Evolutionary conservation across 257 asterid species (phyloP).

Genomic region (Fraxinus cuspidata): DNA sequence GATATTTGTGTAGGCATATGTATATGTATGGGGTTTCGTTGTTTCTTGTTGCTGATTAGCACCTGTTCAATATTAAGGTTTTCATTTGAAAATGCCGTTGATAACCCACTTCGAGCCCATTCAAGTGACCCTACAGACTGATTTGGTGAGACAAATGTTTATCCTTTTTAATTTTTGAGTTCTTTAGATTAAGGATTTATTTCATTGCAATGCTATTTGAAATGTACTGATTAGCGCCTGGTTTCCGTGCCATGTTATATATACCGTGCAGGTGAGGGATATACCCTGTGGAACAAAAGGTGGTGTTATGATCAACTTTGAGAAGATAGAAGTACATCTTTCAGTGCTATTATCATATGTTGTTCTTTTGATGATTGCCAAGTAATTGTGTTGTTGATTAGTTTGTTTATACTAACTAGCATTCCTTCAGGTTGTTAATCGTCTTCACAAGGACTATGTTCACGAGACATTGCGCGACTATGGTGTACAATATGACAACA

Average conservation of each 20-base stretch:
- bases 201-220: slow-evolving; percentile 1
- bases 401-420: slow-evolving; percentile 21
- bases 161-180: slow-evolving; percentile 6
- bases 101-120: slow-evolving; percentile 94
- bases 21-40: neutral
- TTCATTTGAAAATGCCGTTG: slow-evolving; percentile 84
- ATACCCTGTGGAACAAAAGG: slow-evolving; percentile 99
- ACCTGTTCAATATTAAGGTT: slow-evolving; percentile 54
- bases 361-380: slow-evolving; percentile 16
- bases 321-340: slow-evolving; percentile 80
- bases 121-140: slow-evolving; percentile 98
- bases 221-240: slow-evolving; percentile 2
- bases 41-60: slow-evolving; percentile 15
- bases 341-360: slow-evolving; percentile 4
- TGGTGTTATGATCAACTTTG: slow-evolving; percentile 94
- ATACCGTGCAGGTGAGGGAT: slow-evolving; percentile 78
- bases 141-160: slow-evolving; percentile 55
- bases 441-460: slow-evolving; percentile 81
- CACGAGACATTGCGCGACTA: slow-evolving; percentile 76
- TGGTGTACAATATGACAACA: slow-evolving; percentile 92
- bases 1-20: neutral
- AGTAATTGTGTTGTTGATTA: slow-evolving; percentile 4
- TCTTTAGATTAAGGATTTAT: slow-evolving; percentile 8
- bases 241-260: slow-evolving; percentile 18
- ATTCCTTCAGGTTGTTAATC: slow-evolving; percentile 82